phyloP scores from a whole-genome alignment of 2,329 filamentous ascomycete species.

The Exophiala viscosa region DNA sequence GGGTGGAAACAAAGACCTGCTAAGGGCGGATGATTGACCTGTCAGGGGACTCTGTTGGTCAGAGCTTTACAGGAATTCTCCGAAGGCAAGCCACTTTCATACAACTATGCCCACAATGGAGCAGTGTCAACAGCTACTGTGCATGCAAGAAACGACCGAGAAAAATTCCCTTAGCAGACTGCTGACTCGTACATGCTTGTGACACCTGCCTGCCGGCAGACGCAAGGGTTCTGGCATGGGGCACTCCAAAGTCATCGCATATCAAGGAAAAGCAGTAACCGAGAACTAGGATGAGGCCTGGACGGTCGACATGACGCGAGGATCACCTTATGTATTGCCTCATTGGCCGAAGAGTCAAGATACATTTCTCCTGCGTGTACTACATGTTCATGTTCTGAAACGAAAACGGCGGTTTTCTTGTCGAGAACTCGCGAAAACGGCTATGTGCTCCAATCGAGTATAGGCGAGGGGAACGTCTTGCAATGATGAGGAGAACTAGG shows the following conservation, averaged over 20 bases:
- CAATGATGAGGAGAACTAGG: too few species aligned
- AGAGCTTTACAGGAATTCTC: constrained; percentile 20
- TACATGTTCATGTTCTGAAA: background rate
- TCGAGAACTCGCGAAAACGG: too few species aligned
- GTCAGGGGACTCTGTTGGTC: constrained; percentile 5
- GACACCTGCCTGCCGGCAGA: constrained; percentile 6
- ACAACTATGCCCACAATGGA: background rate
- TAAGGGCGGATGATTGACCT: background rate
- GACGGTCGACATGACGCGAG: background rate
- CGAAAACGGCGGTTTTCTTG: too few species aligned
- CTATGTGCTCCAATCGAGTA: too few species aligned
- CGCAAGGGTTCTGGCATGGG: constrained; percentile 5
- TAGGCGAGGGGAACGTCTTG: too few species aligned
- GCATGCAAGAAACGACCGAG: constrained; percentile 14
- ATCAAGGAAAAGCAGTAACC: constrained; percentile 1
- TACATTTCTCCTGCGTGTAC: background rate
- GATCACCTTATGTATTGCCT: too few species aligned
- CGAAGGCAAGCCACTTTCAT: constrained; percentile 9
- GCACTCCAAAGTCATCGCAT: constrained; percentile 1
- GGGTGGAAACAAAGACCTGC: background rate
- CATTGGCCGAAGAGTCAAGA: too few species aligned
- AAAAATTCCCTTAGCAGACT: background rate
- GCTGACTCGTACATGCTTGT: constrained; percentile 4
- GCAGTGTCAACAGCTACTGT: background rate
- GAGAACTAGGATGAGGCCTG: background rate